phyloP scores from a whole-genome alignment of 441 rosid genomes.

The Gossypium trilobum region DNA sequence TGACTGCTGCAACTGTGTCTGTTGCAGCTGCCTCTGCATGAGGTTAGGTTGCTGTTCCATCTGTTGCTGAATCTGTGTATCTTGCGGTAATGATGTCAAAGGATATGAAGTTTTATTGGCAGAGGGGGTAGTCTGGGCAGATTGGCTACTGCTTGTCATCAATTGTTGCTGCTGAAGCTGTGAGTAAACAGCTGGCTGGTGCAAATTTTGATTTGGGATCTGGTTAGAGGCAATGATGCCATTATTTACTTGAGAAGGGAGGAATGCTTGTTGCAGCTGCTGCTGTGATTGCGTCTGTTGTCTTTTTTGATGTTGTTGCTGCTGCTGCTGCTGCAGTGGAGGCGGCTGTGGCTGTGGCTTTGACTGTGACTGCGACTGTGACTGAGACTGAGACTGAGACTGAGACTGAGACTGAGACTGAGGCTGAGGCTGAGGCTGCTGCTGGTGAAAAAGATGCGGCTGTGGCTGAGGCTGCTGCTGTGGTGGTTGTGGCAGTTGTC shows the following conservation, averaged over 20 bases:
- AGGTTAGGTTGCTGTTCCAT: conserved; percentile 55
- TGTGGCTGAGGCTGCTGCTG: conserved; percentile 24
- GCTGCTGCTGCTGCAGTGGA: conserved; percentile 28
- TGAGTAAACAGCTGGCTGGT: conserved; percentile 44
- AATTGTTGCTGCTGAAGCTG: conserved; percentile 68
- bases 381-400: conserved; percentile 23
- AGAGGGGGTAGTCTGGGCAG: conserved; percentile 33
- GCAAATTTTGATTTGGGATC: conserved; percentile 35
- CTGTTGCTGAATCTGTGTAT: conserved; percentile 55
- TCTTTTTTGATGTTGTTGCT: conserved; percentile 27
- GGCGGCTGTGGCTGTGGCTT: conserved; percentile 6
- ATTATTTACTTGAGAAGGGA: conserved; percentile 34
- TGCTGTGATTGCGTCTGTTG: conserved; percentile 29
- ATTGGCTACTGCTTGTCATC: conserved; percentile 36
- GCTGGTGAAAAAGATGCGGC: neutral
- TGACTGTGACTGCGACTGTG: conserved; percentile 17
- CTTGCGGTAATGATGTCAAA: conserved; percentile 53
- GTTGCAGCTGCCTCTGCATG: conserved; percentile 54
- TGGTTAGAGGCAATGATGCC: conserved; percentile 33
- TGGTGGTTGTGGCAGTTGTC: conserved; percentile 26
- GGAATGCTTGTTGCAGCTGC: conserved; percentile 36
- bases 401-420: conserved; percentile 28
- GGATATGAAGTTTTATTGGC: conserved; percentile 44
- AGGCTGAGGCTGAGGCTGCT: conserved; percentile 23
- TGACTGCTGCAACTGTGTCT: conserved; percentile 41